Evolutionary conservation across 2,329 filamentous ascomycete genomes (phyloP), one percentile per base, ranked within the genome.

Genomic region (Curvularia verruculosa): DNA sequence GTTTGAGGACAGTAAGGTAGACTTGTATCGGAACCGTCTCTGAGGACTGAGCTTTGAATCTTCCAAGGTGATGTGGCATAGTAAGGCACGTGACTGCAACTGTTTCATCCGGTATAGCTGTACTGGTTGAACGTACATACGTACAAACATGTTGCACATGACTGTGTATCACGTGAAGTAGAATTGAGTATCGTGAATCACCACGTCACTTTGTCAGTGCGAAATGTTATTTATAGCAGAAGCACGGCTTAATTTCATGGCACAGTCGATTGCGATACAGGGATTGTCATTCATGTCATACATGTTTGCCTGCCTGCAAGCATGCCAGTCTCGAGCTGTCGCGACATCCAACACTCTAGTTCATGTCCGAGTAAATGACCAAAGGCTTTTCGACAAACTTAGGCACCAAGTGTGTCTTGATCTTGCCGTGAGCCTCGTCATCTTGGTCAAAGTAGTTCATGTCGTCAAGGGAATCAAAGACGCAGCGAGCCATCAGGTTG

Each of bases 361-460:
- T 28, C 71, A 73, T 72, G 29, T 59, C 56, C 23, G 56, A 56
- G 53, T 69, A 73, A 19, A 75, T 41, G 4, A 70, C 57, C 18
- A 73, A 56, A n/a, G 72, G 68, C 39, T 67, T 69, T 3, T 58
- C 66, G 29, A 58, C 60, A 44, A 72, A 59, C 45, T 69, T 74
- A 5, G 62, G 62, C 56, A 69, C 71, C 37, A 74, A 48, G 18
- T 64, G 41, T 1, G 60, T 69, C 69, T 82, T 84, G 60, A 87
- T 73, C 24, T 75, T 78, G 54, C 76, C 76, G 64, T 88, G 85
- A 29, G 84, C 84, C 63, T 79, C 79, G 62, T 84, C 86, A 47
- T 82, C 79, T 9, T 80, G 78, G 71, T 91, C 88, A 72, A 90
- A 91, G 77, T 84, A 91, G 64, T 84, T 80, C 84, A 91, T 86